Percentiles rank a stretch among this genome's conserved stretches.
Conservation (phyloP, 2,329 filamentous ascomycete species). For the Cercospora berteroae region DNA sequence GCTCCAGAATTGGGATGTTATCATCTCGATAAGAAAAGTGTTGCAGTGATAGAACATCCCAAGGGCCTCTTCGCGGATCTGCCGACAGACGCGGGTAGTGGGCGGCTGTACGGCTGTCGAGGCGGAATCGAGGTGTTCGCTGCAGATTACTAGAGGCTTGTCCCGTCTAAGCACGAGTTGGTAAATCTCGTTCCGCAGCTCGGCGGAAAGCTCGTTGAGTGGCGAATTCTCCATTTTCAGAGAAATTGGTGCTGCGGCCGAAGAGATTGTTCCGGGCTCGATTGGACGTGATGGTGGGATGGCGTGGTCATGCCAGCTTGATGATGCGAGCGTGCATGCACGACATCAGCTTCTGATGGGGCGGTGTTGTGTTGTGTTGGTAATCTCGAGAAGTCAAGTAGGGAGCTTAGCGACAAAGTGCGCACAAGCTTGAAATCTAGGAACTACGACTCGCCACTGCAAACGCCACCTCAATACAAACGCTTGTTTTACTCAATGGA, state of each 20-base stretch:
- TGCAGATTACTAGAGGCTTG: background rate
- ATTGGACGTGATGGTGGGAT: background rate
- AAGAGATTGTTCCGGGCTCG: background rate
- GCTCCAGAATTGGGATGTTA: no score
- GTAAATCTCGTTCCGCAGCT: background rate
- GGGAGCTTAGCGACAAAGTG: background rate
- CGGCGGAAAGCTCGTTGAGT: background rate
- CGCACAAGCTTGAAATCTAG: background rate
- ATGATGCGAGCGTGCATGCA: no score
- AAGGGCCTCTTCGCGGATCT: background rate
- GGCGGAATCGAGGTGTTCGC: background rate
- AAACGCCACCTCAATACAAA: background rate
- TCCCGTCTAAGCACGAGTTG: background rate
- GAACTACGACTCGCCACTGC: background rate
- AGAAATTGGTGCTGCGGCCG: background rate
- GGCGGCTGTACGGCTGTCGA: background rate
- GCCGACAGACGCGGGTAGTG: background rate
- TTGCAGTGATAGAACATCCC: background rate
- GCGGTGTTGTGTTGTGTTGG: background rate
- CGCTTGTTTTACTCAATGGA: background rate
- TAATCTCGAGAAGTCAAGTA: background rate
- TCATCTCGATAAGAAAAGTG: background rate
- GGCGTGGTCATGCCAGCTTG: no score
- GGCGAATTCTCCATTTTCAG: background rate
- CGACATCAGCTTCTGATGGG: background rate